Evolutionary conservation across 805 yeast species (phyloP).

Genomic region (Spathaspora passalidarum): DNA sequence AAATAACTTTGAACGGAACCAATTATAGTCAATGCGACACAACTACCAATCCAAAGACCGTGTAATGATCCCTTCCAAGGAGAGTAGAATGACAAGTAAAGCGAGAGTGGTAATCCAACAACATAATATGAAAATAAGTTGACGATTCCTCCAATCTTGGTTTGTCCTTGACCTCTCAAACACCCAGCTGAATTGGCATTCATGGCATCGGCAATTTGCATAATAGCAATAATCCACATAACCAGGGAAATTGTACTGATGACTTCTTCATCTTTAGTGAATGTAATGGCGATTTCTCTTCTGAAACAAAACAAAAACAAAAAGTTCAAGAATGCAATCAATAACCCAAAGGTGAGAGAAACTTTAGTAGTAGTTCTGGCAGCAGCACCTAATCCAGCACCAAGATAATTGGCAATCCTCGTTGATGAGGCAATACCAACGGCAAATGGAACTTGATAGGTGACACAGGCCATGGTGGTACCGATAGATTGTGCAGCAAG

Average conservation of each 20-base stretch:
- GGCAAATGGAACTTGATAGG: constrained; percentile 58
- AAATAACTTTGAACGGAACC: constrained; percentile 43
- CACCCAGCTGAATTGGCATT: constrained; percentile 75
- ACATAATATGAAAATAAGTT: constrained; percentile 57
- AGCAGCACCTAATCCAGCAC: constrained; percentile 39
- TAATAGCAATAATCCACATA: constrained; percentile 61
- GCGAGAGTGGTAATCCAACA: constrained; percentile 61
- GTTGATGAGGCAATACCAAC: constrained; percentile 58
- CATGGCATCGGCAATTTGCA: constrained; percentile 68
- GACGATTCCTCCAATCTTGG: constrained; percentile 58
- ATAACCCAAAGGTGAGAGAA: constrained; percentile 34
- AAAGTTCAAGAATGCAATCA: constrained; percentile 32
- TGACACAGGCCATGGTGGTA: constrained; percentile 49
- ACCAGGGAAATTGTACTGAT: constrained; percentile 47
- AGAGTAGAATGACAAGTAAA: constrained; percentile 50
- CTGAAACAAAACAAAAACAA: constrained; percentile 28
- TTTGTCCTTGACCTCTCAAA: constrained; percentile 75
- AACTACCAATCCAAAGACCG: constrained; percentile 66
- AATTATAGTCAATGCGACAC: constrained; percentile 49
- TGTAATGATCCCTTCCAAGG: constrained; percentile 45
- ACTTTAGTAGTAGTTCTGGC: constrained; percentile 37
- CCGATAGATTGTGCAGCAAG: constrained; percentile 50
- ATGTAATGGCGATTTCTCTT: constrained; percentile 38
- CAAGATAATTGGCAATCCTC: constrained; percentile 54
- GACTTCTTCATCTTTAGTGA: constrained; percentile 61